Conservation (phyloP, 2,329 filamentous ascomycete species). For the Botrytis fragariae region DNA sequence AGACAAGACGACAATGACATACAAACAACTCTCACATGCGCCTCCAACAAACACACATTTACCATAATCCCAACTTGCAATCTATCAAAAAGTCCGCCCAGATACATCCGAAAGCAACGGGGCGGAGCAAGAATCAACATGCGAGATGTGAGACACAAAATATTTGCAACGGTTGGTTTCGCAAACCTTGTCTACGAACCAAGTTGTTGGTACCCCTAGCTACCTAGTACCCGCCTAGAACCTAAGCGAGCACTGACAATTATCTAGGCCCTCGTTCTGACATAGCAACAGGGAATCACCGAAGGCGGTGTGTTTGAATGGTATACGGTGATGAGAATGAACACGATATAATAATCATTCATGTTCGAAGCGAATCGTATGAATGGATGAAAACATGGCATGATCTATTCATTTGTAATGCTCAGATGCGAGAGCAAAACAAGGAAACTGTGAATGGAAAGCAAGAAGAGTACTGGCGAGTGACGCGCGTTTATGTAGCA, state of each 20-base stretch:
- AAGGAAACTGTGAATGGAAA: too few species aligned
- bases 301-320: background rate
- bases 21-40: background rate
- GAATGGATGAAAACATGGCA: too few species aligned
- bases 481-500: too few species aligned
- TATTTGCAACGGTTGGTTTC: background rate
- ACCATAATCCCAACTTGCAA: too few species aligned
- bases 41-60: background rate
- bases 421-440: too few species aligned
- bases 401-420: too few species aligned
- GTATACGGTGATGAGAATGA: background rate
- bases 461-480: too few species aligned
- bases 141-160: background rate
- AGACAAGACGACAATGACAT: fast-evolving
- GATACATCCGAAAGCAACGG: too few species aligned
- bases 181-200: background rate
- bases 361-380: background rate
- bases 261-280: too few species aligned
- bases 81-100: too few species aligned
- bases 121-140: background rate
- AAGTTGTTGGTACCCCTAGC: background rate
- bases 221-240: background rate
- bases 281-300: too few species aligned
- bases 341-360: background rate
- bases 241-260: background rate